These are phyloP conservation scores for Arthrobotrys conoides DNA, from an alignment of 2,329 filamentous ascomycete species.

Conservation along the genomic window DNA sequence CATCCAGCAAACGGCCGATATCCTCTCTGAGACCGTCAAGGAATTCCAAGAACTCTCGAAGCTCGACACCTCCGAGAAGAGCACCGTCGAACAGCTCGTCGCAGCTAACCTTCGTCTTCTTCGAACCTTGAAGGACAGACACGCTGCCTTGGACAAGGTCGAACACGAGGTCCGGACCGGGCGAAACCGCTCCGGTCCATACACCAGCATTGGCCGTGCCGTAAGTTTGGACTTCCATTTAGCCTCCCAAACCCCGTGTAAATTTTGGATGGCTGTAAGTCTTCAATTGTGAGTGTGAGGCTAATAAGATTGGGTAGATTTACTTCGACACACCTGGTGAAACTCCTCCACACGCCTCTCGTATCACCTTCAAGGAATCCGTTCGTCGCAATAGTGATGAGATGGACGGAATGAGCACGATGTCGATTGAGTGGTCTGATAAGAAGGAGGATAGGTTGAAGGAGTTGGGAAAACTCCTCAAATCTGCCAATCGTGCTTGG, in stretches of 20 bases:
- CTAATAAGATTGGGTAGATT: slow-evolving; percentile 38
- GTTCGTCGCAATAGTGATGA: slow-evolving; percentile 57
- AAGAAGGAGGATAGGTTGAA: slow-evolving; percentile 44
- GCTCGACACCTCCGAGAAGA: slow-evolving; percentile 24
- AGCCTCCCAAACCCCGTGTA: not conserved
- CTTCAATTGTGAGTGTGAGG: not conserved
- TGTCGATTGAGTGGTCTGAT: slow-evolving; percentile 49
- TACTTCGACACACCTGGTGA: slow-evolving; percentile 48
- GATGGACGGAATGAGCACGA: slow-evolving; percentile 55
- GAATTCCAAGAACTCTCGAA: slow-evolving; percentile 30
- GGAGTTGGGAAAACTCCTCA: slow-evolving; percentile 45
- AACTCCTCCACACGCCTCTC: slow-evolving; percentile 45
- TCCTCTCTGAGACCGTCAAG: slow-evolving; percentile 51
- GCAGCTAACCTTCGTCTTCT: slow-evolving; percentile 56
- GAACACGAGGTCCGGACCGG: slow-evolving; percentile 52
- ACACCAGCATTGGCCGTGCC: slow-evolving; percentile 51
- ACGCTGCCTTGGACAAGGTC: slow-evolving; percentile 55
- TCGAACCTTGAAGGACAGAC: slow-evolving; percentile 52
- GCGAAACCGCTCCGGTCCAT: slow-evolving; percentile 44
- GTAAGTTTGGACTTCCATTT: slow-evolving; percentile 30
- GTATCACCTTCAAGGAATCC: slow-evolving; percentile 54
- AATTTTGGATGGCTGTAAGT: not conserved
- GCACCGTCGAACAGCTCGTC: slow-evolving; percentile 44
- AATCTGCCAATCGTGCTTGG: slow-evolving; percentile 53
- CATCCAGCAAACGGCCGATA: slow-evolving; percentile 57